Conservation (phyloP, 2,329 filamentous ascomycete genomes). For the Knufia fluminis region DNA sequence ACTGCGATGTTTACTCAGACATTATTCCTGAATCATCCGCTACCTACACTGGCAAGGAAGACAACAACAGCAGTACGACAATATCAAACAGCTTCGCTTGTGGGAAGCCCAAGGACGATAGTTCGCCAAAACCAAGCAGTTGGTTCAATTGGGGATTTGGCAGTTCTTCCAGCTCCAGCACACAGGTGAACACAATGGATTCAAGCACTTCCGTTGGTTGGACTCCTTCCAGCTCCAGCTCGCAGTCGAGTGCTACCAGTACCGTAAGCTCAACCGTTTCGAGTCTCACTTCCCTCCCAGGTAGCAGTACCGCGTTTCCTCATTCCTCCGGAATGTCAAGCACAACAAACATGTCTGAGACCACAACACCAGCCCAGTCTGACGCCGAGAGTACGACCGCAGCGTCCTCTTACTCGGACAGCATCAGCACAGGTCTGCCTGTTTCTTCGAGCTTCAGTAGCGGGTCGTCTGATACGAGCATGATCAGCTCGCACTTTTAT, state of each 20-base stretch:
- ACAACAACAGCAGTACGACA: not conserved
- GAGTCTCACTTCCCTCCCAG: too few species aligned
- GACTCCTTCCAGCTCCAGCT: too few species aligned
- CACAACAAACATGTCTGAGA: not conserved
- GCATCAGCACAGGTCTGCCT: not conserved
- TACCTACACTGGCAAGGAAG: slow-evolving; percentile 1
- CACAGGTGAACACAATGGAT: too few species aligned
- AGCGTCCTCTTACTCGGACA: not conserved
- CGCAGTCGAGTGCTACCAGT: too few species aligned
- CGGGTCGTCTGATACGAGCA: not conserved
- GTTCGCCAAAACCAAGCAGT: not conserved
- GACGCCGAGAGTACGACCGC: not conserved
- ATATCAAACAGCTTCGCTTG: slow-evolving; percentile 8
- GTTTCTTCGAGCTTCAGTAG: not conserved
- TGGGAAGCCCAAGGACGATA: not conserved
- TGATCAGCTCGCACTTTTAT: not conserved
- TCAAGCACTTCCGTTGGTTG: not conserved
- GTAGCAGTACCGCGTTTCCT: not conserved
- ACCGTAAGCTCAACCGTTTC: too few species aligned
- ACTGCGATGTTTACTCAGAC: slow-evolving; percentile 15
- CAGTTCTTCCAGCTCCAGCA: not conserved
- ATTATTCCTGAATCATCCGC: not conserved
- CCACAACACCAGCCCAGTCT: not conserved
- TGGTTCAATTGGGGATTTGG: slow-evolving; percentile 3
- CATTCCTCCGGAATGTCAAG: not conserved